These are phyloP conservation scores for Fusarium caatingaense DNA, from an alignment of 2,329 filamentous ascomycete species.

Conservation along the genomic window DNA sequence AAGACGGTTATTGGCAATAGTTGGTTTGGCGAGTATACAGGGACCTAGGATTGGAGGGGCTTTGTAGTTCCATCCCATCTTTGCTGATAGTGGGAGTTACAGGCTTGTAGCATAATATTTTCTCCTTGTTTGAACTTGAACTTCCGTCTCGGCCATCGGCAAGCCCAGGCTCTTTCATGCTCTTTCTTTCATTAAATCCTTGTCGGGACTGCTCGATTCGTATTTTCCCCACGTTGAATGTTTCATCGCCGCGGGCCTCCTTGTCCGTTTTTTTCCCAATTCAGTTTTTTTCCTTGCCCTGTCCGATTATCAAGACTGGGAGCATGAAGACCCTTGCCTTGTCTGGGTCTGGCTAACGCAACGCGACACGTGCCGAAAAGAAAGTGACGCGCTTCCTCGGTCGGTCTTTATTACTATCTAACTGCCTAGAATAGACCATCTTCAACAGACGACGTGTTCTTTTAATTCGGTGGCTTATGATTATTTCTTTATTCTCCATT, in stretches of 20 bases:
- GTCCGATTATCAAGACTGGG: conserved; percentile 3
- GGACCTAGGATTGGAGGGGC: conserved; percentile 4
- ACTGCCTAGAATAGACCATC: not conserved
- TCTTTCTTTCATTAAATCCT: conserved; percentile 9
- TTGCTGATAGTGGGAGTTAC: not conserved
- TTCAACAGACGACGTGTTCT: not conserved
- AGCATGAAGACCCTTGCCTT: conserved; percentile 14
- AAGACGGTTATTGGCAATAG: not conserved
- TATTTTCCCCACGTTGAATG: conserved; percentile 48
- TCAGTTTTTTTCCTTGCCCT: conserved; percentile 20
- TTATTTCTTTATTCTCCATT: not conserved
- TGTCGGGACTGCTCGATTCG: conserved; percentile 41
- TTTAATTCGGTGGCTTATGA: conserved; percentile 2
- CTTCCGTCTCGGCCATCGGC: conserved; percentile 16
- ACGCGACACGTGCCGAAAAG: conserved; percentile 38
- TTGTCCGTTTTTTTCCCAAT: conserved; percentile 34
- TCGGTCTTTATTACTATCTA: not conserved
- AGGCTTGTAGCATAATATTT: conserved; percentile 21
- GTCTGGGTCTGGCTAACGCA: not conserved
- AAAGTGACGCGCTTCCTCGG: conserved; percentile 31
- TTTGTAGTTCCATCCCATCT: conserved; percentile 38
- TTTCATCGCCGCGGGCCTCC: conserved; percentile 42
- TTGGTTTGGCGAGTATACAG: not conserved
- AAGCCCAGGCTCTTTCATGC: not conserved
- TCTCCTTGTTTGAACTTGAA: conserved; percentile 30